Base-by-base conservation (phyloP, 768 basidiomycete genomes). In the Macrocybe gigantea region DNA sequence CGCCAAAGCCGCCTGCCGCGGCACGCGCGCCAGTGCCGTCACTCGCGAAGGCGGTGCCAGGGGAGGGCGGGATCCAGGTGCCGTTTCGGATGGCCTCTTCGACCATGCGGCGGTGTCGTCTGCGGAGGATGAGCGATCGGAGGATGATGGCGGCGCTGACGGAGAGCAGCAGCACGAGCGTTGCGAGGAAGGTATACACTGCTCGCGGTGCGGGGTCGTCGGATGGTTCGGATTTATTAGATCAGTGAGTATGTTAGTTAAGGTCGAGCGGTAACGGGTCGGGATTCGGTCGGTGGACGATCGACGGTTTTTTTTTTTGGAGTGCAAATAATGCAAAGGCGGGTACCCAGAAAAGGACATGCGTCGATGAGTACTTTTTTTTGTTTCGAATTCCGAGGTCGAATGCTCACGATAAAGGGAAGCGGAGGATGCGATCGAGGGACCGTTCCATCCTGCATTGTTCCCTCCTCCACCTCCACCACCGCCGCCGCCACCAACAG, bases 91-190 rank as follows among this genome's bases (percentile, higher is more conserved):
- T 83, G 12, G 81, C 82, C 50, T 84, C 80, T 45, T 78, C 80
- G 32, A 84, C 67, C 56, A 80, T 59, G 5, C 70, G 72, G 12
- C 78, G 73, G 48, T 82, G 79, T 3, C 85, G 74, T 10, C 82
- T 65, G 2, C 85, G 74, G n/a, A 85, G 69, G 36, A 85, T 51
- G 49, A 84, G 72, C 14, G 82, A 84, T 33, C 85, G 80, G 40
- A 77, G 53, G 50, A 86, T 75, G 58, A 86, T 83, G 9, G 81
- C 81, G 2, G 76, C 76, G 7, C 82, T 83, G n/a, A 87, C 78
- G 36, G 72, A 69, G 15, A 86, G 73, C 13, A 87, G 75, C 14
- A 85, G 76, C 50, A 85, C 74, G 44, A 86, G 75, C 2, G 85
- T 85, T 2, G 84, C 83, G 42, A 78, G 70, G 51, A 78, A 75